phyloP scores from a whole-genome alignment of 176 grass and related monocot genomes.

The Puya raimondii region DNA sequence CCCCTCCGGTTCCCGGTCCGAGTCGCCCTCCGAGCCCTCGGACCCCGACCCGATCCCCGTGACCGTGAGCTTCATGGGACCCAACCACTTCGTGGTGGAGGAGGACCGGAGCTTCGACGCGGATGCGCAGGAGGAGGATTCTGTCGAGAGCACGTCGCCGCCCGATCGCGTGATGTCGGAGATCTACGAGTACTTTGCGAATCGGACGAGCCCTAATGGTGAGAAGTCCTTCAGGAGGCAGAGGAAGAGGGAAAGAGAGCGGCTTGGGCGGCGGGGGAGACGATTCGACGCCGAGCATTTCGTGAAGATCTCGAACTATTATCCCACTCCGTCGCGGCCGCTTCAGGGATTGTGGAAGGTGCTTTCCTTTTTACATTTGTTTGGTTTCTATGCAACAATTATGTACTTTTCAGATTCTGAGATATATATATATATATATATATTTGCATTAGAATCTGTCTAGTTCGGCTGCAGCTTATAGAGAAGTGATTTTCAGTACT shows the following conservation, averaged over 20 bases:
- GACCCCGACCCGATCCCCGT: conserved; percentile 29
- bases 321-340: not conserved
- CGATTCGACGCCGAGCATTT: conserved; percentile 40
- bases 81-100: conserved; percentile 49
- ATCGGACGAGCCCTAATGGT: conserved; percentile 35
- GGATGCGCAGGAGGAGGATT: conserved; percentile 22
- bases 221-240: conserved; percentile 22
- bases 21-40: not conserved
- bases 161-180: conserved; percentile 39
- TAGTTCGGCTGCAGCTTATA: no score
- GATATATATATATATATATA: not conserved
- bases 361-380: not conserved
- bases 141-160: conserved; percentile 34
- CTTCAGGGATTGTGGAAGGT: not conserved
- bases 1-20: not conserved
- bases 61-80: conserved; percentile 46
- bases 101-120: not conserved
- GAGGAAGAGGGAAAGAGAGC: conserved; percentile 32
- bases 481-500: no score
- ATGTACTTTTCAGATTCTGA: not conserved
- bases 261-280: conserved; percentile 23
- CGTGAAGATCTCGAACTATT: conserved; percentile 27
- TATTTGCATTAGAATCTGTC: no score
- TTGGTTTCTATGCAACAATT: not conserved
- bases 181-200: conserved; percentile 57